Evolutionary conservation across 75 land plant genomes (phyloP), one percentile per base, ranked within the genome.

Genomic region (Cryptomeria japonica): DNA sequence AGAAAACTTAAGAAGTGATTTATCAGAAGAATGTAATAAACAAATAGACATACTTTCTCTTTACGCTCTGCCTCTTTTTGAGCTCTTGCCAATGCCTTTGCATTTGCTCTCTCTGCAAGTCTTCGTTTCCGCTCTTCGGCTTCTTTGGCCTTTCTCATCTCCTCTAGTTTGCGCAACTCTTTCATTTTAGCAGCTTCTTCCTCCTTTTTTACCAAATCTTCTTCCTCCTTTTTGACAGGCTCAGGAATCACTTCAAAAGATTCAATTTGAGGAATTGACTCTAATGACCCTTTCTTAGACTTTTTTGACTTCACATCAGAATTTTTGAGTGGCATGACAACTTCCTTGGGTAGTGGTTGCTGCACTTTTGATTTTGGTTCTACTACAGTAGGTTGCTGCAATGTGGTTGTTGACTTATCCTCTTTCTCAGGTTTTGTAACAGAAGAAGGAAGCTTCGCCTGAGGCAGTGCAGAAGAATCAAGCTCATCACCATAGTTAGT

Each of bases 81-180:
- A 32, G 96, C 95, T 87, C 90, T 89, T 14, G 88, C 87, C 84
- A 90, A 91, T 13, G 98, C 99, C 88, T 92, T 95, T 37, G 93
- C 93, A 78, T 94, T 93, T 37, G 95, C 92, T 89, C 92, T 95
- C 88, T 98, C 99, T 18, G 96, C 97, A 39, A 88, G 88, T 41
- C 94, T 91, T 87, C 87, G 93, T 85, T 98, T 98, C 92, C 99
- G 90, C 83, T 95, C 98, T 80, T 89, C 91, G 19, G 99, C 99
- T 92, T 94, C 96, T 84, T 95, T 94, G 3, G 97, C 96, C 80
- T 97, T 97, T 34, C 87, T 92, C 79, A 89, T 97, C 90, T 97
- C 96, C 76, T 93, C 94, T 55, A 93, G 55, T 70, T 92, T 86
- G 1, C 83, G 90, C 70, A 88, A 88, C 85, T 96, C 94, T 86